Base-by-base conservation (phyloP, 768 basidiomycete genomes). In the Postia placenta region DNA sequence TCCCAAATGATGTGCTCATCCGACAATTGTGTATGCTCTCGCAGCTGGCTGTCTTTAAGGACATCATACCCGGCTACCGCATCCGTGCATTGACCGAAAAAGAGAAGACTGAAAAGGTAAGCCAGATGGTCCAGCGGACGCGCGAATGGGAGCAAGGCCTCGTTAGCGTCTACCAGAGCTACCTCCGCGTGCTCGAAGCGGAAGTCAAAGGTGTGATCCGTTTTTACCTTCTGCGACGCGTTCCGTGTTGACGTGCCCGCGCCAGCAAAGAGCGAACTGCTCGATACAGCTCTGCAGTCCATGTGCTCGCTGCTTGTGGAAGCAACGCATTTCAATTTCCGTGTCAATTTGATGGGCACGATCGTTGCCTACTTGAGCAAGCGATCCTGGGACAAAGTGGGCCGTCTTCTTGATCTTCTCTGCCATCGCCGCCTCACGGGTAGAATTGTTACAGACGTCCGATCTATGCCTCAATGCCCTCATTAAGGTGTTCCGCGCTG, bases 121-220 rank as follows among this genome's bases (percentile, higher is more conserved):
- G 91, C 64, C 95, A 98, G 67, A 83, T 90, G 72, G 93, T 99
- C 6, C 75, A 84, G 15, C 79, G 82, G 22, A 85, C 87, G 56
- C 80, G 96, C 55, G 96, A 98, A 60, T 98, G 87, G 79, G 96
- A 99, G 63, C 92, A 98, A 65, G 89, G 94, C 22, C 74, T 99
- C 48, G 86, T 98, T 27, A 67, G 74, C 47, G 80, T 84, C 20
- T 99, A 99, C 67, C 93, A 96, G 68, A 73, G 75, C 17, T 98
- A 93, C 70, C 77, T 99, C 55, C 87, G 84, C 46, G 73, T 79
- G 38, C 75, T 97, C 35, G 94, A 98, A 68, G 66, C 70, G 24
- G 95, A 96, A 68, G 67, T 96, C 56, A 95, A 93, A 79, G 80
- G 92, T 89, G 55, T 45, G 70, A 61, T 20, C 33, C 24, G 23